Conservation (phyloP, 352 stramenopile species). For the Phytophthora aleatoria region DNA sequence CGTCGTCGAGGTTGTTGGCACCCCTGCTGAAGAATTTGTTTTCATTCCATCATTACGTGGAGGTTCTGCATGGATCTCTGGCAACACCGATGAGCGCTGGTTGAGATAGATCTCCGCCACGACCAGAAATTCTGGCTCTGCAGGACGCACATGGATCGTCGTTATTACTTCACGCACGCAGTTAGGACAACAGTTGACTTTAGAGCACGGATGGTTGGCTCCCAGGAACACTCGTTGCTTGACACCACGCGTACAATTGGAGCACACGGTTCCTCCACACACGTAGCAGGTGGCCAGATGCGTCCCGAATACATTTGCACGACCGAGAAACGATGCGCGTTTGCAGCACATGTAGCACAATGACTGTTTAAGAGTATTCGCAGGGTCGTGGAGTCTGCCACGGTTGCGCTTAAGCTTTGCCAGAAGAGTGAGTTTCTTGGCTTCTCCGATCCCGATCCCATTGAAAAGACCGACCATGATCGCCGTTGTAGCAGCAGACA, state of each 20-base stretch:
- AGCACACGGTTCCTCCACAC: constrained; percentile 49
- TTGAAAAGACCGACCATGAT: constrained; percentile 49
- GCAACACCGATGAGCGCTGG: not conserved
- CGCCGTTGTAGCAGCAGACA: constrained; percentile 33
- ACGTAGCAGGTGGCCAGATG: constrained; percentile 43
- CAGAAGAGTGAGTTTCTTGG: constrained; percentile 59
- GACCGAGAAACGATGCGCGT: constrained; percentile 31
- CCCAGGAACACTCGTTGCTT: constrained; percentile 57
- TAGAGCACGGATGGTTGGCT: constrained; percentile 11
- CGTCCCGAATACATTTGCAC: constrained; percentile 18
- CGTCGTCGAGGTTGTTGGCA: constrained; percentile 24
- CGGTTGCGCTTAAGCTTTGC: constrained; percentile 17
- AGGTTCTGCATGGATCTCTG: not conserved
- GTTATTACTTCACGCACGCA: constrained; percentile 42
- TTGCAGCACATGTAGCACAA: constrained; percentile 22
- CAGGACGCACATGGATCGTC: constrained; percentile 29
- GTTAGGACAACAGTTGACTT: constrained; percentile 39
- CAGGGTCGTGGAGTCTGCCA: constrained; percentile 5
- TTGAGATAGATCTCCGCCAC: constrained; percentile 31
- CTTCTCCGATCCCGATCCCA: constrained; percentile 42
- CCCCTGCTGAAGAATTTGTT: constrained; percentile 17
- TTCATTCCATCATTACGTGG: constrained; percentile 14
- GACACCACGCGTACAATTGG: constrained; percentile 37
- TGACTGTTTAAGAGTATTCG: constrained; percentile 7
- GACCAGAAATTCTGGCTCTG: constrained; percentile 28